Percentiles rank a stretch among this genome's conserved stretches.
Evolutionary conservation across 2,329 filamentous ascomycete species (phyloP).

Genomic region (Trichoderma koningii): DNA sequence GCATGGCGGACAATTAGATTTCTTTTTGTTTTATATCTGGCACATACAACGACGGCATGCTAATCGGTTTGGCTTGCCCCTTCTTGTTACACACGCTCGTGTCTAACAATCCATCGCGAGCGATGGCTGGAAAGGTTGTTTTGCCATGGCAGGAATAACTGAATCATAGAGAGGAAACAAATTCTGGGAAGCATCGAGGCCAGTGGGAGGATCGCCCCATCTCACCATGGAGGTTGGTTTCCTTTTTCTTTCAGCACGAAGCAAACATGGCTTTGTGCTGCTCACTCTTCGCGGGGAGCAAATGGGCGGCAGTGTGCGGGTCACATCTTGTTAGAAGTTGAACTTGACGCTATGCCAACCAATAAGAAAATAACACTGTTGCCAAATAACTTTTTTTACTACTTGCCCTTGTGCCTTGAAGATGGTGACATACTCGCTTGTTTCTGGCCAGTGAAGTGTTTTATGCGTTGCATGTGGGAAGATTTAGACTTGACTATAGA

Average conservation of each 20-base stretch:
- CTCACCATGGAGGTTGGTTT: conserved; percentile 19
- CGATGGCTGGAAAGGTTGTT: conserved; percentile 43
- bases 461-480: not conserved
- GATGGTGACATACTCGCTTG: conserved; percentile 12
- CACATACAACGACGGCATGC: conserved; percentile 34
- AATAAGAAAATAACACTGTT: conserved; percentile 26
- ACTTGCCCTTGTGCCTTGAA: conserved; percentile 20
- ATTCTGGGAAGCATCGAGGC: conserved; percentile 3
- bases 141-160: conserved; percentile 31
- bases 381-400: conserved; percentile 8
- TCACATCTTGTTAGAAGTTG: conserved; percentile 34
- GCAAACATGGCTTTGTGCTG: conserved; percentile 28
- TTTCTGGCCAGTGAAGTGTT: conserved; percentile 15
- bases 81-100: conserved; percentile 51
- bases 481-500: not conserved
- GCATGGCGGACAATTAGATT: conserved; percentile 34
- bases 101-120: conserved; percentile 51
- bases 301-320: conserved; percentile 38
- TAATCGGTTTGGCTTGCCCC: conserved; percentile 38
- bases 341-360: conserved; percentile 26
- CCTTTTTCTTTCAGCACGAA: conserved; percentile 21
- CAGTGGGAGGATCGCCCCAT: conserved; percentile 19
- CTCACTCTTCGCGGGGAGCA: conserved; percentile 32
- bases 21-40: conserved; percentile 30
- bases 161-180: conserved; percentile 20